These are phyloP conservation scores for Zychaea mexicana DNA, from an alignment of 371 early-diverging fungal species.

Conservation along the genomic window DNA sequence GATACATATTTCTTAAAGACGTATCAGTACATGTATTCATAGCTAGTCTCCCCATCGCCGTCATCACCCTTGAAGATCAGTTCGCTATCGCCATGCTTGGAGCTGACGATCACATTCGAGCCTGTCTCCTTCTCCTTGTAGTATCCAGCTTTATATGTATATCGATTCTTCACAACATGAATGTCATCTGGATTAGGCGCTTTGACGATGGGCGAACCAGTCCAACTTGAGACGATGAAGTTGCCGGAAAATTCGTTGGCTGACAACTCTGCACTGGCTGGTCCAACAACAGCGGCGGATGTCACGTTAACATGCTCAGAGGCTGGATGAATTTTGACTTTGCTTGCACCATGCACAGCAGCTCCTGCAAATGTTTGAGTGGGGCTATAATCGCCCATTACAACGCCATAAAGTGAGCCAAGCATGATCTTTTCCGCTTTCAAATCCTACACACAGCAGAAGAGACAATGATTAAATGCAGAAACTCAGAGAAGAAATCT, in stretches of 20 bases:
- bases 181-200: constrained; percentile 26
- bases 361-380: constrained; percentile 4
- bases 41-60: too few relatives aligned
- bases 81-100: constrained; percentile 20
- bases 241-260: constrained; percentile 20
- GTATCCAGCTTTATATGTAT: constrained; percentile 22
- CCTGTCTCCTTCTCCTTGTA: constrained; percentile 22
- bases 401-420: constrained; percentile 17
- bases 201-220: constrained; percentile 14
- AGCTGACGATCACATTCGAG: constrained; percentile 13
- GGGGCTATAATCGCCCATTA: constrained; percentile 14
- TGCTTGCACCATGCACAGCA: constrained; percentile 13
- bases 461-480: neutral
- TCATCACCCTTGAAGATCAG: constrained; percentile 10
- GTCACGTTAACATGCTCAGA: constrained; percentile 11
- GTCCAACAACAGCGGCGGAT: constrained; percentile 9
- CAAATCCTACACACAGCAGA: constrained; percentile 8
- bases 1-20: too few relatives aligned
- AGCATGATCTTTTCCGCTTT: constrained; percentile 12
- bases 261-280: constrained; percentile 14
- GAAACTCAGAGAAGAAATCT: too few relatives aligned
- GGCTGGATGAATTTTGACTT: constrained; percentile 12
- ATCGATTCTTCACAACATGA: constrained; percentile 19
- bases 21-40: neutral
- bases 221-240: constrained; percentile 16